These are phyloP conservation scores for Penicillium sumatraense DNA, from an alignment of 2,329 filamentous ascomycete genomes.

Conservation along the genomic window DNA sequence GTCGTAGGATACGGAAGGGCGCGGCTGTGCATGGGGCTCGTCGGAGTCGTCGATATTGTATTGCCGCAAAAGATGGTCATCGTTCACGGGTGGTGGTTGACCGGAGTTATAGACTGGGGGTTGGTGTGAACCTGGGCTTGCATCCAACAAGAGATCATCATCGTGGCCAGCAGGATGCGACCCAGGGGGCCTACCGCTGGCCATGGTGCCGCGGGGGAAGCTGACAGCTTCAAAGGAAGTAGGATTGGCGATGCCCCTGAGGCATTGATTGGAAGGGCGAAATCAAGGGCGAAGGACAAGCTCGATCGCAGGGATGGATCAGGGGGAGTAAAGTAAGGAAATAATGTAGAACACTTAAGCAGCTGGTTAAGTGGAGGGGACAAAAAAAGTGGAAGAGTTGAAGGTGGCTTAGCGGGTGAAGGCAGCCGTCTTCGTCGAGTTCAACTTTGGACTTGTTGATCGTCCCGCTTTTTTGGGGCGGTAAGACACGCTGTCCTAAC, in stretches of 20 bases:
- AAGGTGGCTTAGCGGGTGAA: conserved; percentile 31
- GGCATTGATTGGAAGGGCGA: conserved; percentile 40
- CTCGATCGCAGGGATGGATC: conserved; percentile 8
- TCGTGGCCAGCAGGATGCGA: conserved; percentile 51
- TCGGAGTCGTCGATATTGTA: conserved; percentile 73
- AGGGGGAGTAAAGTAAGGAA: not conserved
- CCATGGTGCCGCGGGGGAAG: conserved; percentile 46
- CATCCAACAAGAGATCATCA: conserved; percentile 49
- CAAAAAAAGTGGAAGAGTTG: conserved; percentile 14
- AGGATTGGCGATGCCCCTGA: conserved; percentile 36
- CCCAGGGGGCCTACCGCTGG: conserved; percentile 60
- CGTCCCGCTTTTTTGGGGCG: conserved; percentile 24
- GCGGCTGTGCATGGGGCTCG: conserved; percentile 58
- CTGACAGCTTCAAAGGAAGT: conserved; percentile 38
- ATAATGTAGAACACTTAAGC: not conserved
- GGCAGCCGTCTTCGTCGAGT: conserved; percentile 16
- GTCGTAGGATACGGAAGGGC: conserved; percentile 91
- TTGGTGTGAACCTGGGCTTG: no score
- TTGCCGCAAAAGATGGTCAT: conserved; percentile 77
- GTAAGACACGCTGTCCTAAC: conserved; percentile 17
- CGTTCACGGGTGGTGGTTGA: conserved; percentile 76
- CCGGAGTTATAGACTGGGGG: conserved; percentile 70
- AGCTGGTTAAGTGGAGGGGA: not conserved
- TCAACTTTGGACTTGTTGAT: no score
- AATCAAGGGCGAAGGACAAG: conserved; percentile 12